Conservation (phyloP, 164 flowering plant species). For the Sedum album region DNA sequence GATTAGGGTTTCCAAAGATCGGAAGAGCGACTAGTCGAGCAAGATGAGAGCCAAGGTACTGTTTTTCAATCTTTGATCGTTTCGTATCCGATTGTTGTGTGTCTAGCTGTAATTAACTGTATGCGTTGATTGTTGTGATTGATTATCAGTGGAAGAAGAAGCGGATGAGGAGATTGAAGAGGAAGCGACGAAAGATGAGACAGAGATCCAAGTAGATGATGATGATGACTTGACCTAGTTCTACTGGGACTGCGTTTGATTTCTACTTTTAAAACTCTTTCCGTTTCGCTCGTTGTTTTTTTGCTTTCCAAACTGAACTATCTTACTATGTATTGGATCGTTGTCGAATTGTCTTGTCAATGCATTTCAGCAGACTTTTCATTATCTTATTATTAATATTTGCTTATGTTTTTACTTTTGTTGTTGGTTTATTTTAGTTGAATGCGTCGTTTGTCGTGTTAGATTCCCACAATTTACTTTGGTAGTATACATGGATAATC, state of each 20-base stretch:
- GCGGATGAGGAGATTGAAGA: too few relatives aligned
- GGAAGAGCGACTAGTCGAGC: neutral
- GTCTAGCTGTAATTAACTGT: neutral
- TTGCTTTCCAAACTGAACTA: neutral
- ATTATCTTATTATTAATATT: too few relatives aligned
- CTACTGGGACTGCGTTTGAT: neutral
- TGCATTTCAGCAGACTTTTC: neutral
- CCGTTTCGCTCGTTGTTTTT: neutral
- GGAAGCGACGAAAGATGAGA: conserved; percentile 98
- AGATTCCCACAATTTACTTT: too few relatives aligned
- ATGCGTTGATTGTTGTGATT: neutral
- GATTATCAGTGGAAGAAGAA: conserved; percentile 61
- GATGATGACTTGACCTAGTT: too few relatives aligned
- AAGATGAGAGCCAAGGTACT: neutral
- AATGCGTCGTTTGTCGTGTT: too few relatives aligned
- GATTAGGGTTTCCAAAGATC: neutral
- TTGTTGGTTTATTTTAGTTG: neutral
- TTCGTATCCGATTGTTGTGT: neutral
- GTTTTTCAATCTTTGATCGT: neutral
- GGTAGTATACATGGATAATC: too few relatives aligned
- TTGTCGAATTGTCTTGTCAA: neutral
- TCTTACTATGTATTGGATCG: too few relatives aligned
- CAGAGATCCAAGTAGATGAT: conserved; percentile 82
- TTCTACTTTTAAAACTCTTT: neutral
- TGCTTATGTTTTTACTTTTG: too few relatives aligned